A percentile compares a stretch with the other conserved stretches of the same genome.
These are phyloP conservation scores for Erythrophleum ivorense DNA, from an alignment of 331 rosid species.

Conservation along the genomic window DNA sequence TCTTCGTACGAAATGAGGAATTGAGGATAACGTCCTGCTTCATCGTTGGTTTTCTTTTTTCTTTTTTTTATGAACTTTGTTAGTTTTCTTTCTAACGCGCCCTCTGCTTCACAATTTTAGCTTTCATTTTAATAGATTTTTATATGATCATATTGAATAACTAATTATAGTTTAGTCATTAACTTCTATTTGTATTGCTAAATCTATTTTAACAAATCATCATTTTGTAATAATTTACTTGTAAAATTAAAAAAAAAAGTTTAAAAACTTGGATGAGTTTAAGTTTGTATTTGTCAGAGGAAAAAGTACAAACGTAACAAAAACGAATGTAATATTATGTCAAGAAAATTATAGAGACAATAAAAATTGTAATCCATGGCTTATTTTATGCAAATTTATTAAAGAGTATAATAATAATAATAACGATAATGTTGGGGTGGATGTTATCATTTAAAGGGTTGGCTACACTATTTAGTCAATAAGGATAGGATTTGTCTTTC, in stretches of 20 bases:
- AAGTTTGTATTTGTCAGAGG: too few relatives aligned
- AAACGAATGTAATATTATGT: background rate
- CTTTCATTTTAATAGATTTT: background rate
- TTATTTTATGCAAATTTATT: background rate
- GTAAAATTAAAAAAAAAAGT: background rate
- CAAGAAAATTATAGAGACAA: background rate
- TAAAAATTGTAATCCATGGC: background rate
- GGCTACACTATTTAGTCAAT: background rate
- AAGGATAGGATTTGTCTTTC: background rate
- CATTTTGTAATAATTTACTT: background rate
- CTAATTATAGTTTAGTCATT: background rate
- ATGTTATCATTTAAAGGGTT: background rate
- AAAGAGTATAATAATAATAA: background rate
- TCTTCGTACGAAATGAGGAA: background rate
- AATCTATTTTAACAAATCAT: too few relatives aligned
- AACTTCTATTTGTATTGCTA: background rate
- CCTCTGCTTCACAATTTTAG: background rate
- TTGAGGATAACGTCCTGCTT: background rate
- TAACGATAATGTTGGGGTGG: background rate
- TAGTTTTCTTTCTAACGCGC: too few relatives aligned
- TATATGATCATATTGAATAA: too few relatives aligned
- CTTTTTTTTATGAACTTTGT: too few relatives aligned
- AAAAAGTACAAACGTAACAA: too few relatives aligned
- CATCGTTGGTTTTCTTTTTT: background rate
- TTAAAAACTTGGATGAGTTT: background rate